Base-by-base conservation (phyloP, 2,329 filamentous ascomycete species). In the Aspergillus sp. region DNA sequence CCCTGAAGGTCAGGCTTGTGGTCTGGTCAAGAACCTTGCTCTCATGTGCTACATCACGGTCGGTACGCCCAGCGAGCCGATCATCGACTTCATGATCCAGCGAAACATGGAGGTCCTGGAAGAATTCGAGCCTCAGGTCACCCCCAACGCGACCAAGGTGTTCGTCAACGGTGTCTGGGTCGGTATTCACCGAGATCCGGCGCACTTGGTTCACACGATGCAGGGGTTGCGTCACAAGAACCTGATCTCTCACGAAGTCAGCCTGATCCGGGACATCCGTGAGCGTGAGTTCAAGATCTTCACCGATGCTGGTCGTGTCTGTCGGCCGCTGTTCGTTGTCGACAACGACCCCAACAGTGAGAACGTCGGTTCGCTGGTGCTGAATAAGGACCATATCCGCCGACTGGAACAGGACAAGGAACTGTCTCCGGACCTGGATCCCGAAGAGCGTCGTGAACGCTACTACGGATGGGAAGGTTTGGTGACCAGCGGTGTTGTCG, bases 111-210 rank as follows among this genome's bases (percentile, higher is more conserved):
- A 98, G 72, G 87, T 97, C 2, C 83, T 99, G 0, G 95, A 99
- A 74, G 95, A 99, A 74, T 99, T 97, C 70, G 91, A 95, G 72
- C 90, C 91, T 6, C 81, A 90, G 61, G 84, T 90, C 54, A 94
- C 92, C 56, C 94, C 94, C 0, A 90, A 96, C 70, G 93, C 94
- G 6, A 99, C 95, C 55, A 99, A 99, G 81, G 90, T 99, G 51
- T 99, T 99, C 71, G 90, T 99, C 68, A 98, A 99, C 71, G 95
- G 95, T 75, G 92, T 94, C 5, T 99, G 96, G 96, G 93, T 98
- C 51, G 96, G 95, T 77, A 90, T 98, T 14, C 92, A 97, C 71
- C 87, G 91, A 65, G 92, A 97, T 68, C 91, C 95, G 10, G 89
- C 90, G 67, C 87, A 93, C 68, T 84, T 99, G 47, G 92, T 96